A percentile compares a stretch with the other conserved stretches of the same genome.
Evolutionary conservation across 352 stramenopile genomes (phyloP).

Genomic region (Phytophthora multivora): DNA sequence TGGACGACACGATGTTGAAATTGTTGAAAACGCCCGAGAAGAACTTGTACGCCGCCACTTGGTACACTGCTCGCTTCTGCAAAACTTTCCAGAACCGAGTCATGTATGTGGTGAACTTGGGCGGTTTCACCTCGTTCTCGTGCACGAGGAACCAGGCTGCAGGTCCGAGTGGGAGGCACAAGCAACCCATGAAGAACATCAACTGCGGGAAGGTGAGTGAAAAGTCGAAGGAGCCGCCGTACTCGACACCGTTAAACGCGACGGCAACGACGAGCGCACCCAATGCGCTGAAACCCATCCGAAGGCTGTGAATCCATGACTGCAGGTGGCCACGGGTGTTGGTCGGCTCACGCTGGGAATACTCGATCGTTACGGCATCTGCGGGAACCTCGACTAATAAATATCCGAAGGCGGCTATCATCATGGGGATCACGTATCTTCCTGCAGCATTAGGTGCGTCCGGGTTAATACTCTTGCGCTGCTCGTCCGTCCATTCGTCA

Average conservation of each 20-base stretch:
- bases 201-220: slow-evolving; percentile 56
- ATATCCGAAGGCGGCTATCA: slow-evolving; percentile 73
- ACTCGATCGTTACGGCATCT: slow-evolving; percentile 70
- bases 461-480: slow-evolving; percentile 48
- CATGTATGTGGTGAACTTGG: slow-evolving; percentile 45
- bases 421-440: slow-evolving; percentile 72
- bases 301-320: slow-evolving; percentile 60
- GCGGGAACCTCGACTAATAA: slow-evolving; percentile 60
- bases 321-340: slow-evolving; percentile 58
- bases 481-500: slow-evolving; percentile 36
- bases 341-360: slow-evolving; percentile 54
- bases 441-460: slow-evolving; percentile 40
- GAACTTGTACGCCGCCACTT: slow-evolving; percentile 69
- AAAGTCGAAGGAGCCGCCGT: slow-evolving; percentile 59
- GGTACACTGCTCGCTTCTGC: slow-evolving; percentile 64
- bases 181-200: slow-evolving; percentile 50
- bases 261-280: slow-evolving; percentile 51
- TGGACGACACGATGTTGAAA: slow-evolving; percentile 62
- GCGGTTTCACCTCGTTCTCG: slow-evolving; percentile 23
- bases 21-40: slow-evolving; percentile 65
- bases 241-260: slow-evolving; percentile 56
- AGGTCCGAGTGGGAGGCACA: slow-evolving; percentile 39
- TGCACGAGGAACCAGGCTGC: slow-evolving; percentile 37
- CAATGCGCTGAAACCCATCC: slow-evolving; percentile 51
- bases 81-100: slow-evolving; percentile 55